phyloP scores from a whole-genome alignment of 305 asterid species.

The Fraxinus nigra region DNA sequence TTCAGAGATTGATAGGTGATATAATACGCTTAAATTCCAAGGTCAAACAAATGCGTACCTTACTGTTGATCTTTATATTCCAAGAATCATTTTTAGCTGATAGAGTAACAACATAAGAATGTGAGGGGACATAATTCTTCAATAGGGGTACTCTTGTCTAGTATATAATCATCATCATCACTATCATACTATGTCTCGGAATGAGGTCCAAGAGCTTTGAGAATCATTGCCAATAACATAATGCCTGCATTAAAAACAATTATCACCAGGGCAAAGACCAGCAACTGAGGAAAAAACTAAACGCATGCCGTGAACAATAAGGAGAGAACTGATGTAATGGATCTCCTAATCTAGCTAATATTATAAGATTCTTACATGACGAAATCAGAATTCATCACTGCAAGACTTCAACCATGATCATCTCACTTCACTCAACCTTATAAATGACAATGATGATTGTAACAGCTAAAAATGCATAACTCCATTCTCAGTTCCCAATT shows the following conservation, averaged over 20 bases:
- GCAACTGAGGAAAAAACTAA: constrained; percentile 12
- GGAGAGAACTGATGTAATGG: background rate
- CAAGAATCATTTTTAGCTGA: constrained; percentile 61
- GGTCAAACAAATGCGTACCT: constrained; percentile 42
- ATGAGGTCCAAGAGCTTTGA: constrained; percentile 83
- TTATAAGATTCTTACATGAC: background rate
- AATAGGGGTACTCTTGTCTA: constrained; percentile 81
- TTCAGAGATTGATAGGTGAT: background rate
- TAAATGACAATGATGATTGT: background rate
- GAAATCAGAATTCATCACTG: background rate
- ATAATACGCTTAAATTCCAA: background rate
- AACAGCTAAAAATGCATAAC: background rate
- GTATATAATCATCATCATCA: constrained; percentile 82
- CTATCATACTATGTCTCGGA: constrained; percentile 76
- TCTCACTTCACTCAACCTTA: background rate
- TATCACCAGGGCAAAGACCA: background rate
- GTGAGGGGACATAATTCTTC: constrained; percentile 68
- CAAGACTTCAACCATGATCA: background rate
- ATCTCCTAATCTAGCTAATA: background rate
- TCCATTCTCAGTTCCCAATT: background rate
- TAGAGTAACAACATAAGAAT: constrained; percentile 53
- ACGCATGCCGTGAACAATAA: constrained; percentile 8
- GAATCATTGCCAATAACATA: constrained; percentile 72
- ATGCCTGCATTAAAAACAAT: constrained; percentile 54
- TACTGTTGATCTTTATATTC: constrained; percentile 65